Base-by-base conservation (phyloP, 331 rosid species). In the Pyracantha coccinea region DNA sequence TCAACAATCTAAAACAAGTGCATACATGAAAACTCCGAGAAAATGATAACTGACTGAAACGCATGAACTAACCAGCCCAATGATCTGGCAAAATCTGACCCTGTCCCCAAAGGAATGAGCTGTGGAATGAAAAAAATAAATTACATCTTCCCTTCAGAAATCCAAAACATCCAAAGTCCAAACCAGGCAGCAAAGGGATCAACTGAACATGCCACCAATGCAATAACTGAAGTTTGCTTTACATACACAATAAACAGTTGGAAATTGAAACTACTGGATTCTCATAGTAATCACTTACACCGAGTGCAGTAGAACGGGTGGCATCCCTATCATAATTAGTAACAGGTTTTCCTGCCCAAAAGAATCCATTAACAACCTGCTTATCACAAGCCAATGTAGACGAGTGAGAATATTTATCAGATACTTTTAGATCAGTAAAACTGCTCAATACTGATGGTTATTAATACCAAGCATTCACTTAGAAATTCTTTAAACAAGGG, bases 281-380 rank as follows among this genome's bases (percentile, higher is more conserved):
- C 35, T 5, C 29, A 74, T 14, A 25, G 73, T 25, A 69, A 69
- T 45, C 85, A 85, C 97, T 89, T 87, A 95, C 99, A 78, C 97
- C 99, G 15, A 95, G 96, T 68, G 99, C 99, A 69, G 99, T 95
- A 83, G 97, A 85, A 67, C 53, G 81, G 2, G 81, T 76, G 75
- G 79, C 80, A 69, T 85, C 92, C 74, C 85, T 77, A 75, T 84
- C 85, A 19, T 88, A 85, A 85, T 83, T 88, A 66, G 78, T 61
- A 53, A 94, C 92, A 63, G 89, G 89, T 73, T 95, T 89, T 78
- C 97, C 99, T 57, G 81, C 97, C 97, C 99, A 92, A 79, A 95
- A 95, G 85, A 92, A 95, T 70, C 99, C 99, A 81, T 95, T 95
- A 28, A 95, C 96, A 84, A 92, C 99, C 99, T 95, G 92, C 67